A percentile compares a stretch with the other conserved stretches of the same genome.
Conservation (phyloP, 2,329 filamentous ascomycete genomes). For the Phaeosphaeria sp. region DNA sequence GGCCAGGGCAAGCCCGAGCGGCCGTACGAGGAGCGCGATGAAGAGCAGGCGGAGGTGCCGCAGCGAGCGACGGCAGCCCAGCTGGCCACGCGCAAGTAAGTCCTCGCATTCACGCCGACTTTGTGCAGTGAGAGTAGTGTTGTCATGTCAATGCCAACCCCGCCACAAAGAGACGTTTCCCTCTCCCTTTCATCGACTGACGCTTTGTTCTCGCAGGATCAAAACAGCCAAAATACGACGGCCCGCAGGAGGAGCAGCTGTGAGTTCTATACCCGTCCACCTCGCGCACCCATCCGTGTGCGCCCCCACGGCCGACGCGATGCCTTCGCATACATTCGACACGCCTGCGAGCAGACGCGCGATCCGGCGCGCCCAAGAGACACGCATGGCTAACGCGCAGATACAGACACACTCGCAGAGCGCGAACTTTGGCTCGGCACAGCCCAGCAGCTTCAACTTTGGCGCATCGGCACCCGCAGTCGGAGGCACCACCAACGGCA, state of each 20-base stretch:
- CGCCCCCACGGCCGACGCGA: constrained; percentile 6
- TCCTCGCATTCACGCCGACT: constrained; percentile 28
- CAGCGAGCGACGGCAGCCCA: constrained; percentile 62
- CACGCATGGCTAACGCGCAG: constrained; percentile 25
- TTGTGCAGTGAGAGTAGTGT: not conserved
- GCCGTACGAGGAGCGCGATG: constrained; percentile 37
- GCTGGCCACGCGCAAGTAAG: constrained; percentile 63
- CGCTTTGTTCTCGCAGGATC: constrained; percentile 29
- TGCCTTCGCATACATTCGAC: constrained; percentile 11
- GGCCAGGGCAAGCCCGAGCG: constrained; percentile 36
- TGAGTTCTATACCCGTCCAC: constrained; percentile 28
- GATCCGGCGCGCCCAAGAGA: constrained; percentile 13
- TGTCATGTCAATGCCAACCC: not conserved
- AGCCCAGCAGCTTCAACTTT: constrained; percentile 29
- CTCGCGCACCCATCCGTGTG: constrained; percentile 5
- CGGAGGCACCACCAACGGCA: constrained; percentile 15
- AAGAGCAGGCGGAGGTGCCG: constrained; percentile 53
- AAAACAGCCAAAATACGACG: constrained; percentile 35
- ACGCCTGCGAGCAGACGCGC: constrained; percentile 11
- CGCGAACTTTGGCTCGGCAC: constrained; percentile 26
- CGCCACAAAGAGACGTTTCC: constrained; percentile 9
- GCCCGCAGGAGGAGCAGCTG: constrained; percentile 27
- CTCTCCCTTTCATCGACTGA: constrained; percentile 16
- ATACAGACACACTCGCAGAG: constrained; percentile 29
- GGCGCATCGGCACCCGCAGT: constrained; percentile 28